Base-by-base conservation (phyloP, 257 asterid species). In the Nicotiana benthamiana region DNA sequence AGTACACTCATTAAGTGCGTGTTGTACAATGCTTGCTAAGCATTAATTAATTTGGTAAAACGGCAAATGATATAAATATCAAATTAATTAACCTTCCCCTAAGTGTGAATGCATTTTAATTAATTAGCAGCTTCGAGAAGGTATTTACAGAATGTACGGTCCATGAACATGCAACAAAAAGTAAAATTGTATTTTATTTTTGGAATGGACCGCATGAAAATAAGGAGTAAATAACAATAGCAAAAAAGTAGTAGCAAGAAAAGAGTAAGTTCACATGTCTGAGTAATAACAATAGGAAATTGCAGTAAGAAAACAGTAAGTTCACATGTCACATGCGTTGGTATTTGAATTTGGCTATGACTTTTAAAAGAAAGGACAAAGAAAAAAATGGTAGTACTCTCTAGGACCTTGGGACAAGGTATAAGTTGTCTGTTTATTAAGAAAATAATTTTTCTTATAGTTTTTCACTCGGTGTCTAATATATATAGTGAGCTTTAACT, bases 181-280 rank as follows among this genome's bases (percentile, higher is more conserved):
- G 57, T 40, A 40, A 5, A 40, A n/a, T 10, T 66, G n/a, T 67
- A 18, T 34, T 36, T 1, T 70, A 20, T 2, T 43, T 43, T 70
- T 36, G 56, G 28, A 22, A 11, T 9, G n/a, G 24, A 22, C 5
- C 30, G 20, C 28, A 67, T 66, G 12, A 68, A 34, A 40, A 40
- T 11, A 40, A 40, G 12, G 34, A 68, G 22, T 9, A 36, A 68
- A 40, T 68, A 20, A 5, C 17, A 20, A 12, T 70, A 22, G 12
- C 18, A 43, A 70, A 70, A 12, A 43, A n/a, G n/a, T n/a, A n/a
- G 20, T 43, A n/a, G 75, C 4, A 36, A 34, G 40, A 34, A 34
- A 34, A 68, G 57, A 68, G 77, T 40, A 68, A 68, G 76, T 68
- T 68, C 56, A 40, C 76, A 68, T 67, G 76, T 67, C 76, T 30